Base-by-base conservation (phyloP, 257 asterid genomes). In the Lycium ferocissimum region DNA sequence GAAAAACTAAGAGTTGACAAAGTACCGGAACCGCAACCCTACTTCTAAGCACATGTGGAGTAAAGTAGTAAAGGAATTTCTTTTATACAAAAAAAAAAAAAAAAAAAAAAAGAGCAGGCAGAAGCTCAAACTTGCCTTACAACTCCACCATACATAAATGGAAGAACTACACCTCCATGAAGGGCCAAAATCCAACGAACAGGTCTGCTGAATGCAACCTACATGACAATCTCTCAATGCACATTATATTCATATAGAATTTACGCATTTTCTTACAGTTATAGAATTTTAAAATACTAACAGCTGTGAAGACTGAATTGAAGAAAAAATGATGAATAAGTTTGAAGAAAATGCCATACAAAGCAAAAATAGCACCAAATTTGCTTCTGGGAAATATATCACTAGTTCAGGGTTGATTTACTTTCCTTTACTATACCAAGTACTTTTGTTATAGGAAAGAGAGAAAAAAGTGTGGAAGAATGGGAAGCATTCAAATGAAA, bases 181-280 rank as follows among this genome's bases (percentile, higher is more conserved):
- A 95, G 92, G 17, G 98, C 98, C 91, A 96, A 89, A 88, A 96
- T 91, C 99, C 99, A 96, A 87, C 99, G 92, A 84, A 96, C 89
- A 82, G 99, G 99, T 85, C 99, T 91, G 90, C 99, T 96, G 90
- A 96, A 96, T 88, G 92, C 88, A 87, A 93, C 92, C 99, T 96
- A 88, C 75, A 72, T 82, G 51, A 83, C 54, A 86, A 65, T 62
- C 75, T 33, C 63, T 75, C 63, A 76, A 78, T 51, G 65, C 47
- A 26, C 15, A 15, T 26, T 53, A 78, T 26, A 78, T 33, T 26
- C 65, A 78, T 14, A 78, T 0, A 53, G 65, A 76, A 78, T 53
- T 53, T 78, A 57, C 10, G 2, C 26, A 53, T 53, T 76, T 53
- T 53, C n/a, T 12, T 26, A 18, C n/a, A 76, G 2, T 51, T 26